These are phyloP conservation scores for Acacia acuminata DNA, from an alignment of 306 rosid genomes.

Conservation along the genomic window DNA sequence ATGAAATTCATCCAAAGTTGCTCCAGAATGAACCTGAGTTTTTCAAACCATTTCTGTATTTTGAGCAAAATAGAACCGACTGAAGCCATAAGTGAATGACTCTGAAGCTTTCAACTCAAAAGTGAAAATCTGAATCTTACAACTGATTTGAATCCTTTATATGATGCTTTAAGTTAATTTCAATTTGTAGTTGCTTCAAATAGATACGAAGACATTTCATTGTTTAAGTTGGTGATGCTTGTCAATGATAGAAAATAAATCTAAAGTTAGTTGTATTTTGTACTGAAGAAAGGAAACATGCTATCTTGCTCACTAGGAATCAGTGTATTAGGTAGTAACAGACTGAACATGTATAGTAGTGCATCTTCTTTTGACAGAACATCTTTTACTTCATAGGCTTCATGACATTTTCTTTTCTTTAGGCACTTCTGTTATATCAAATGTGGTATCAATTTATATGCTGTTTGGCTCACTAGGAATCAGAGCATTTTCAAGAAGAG, in stretches of 20 bases:
- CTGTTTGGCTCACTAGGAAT: neutral
- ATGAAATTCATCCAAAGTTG: neutral
- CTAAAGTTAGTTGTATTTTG: neutral
- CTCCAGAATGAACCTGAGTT: neutral
- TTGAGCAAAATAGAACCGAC: neutral
- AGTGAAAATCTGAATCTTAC: too few species aligned
- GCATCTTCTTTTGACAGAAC: neutral
- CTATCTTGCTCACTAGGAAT: neutral
- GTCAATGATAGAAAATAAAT: neutral
- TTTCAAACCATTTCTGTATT: neutral
- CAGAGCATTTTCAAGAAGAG: neutral
- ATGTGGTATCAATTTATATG: neutral
- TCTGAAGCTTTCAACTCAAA: too few species aligned
- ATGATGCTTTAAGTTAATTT: neutral
- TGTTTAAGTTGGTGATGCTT: neutral
- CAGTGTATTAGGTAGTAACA: too few species aligned
- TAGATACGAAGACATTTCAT: neutral
- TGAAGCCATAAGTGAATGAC: neutral
- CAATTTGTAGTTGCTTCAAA: conserved; percentile 12
- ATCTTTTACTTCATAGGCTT: neutral
- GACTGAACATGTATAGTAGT: neutral
- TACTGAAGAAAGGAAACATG: conserved; percentile 2
- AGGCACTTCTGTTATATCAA: neutral
- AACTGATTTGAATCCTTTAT: neutral
- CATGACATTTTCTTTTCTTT: neutral